Conservation (phyloP, 305 asterid genomes). For the Striga hermonthica region DNA sequence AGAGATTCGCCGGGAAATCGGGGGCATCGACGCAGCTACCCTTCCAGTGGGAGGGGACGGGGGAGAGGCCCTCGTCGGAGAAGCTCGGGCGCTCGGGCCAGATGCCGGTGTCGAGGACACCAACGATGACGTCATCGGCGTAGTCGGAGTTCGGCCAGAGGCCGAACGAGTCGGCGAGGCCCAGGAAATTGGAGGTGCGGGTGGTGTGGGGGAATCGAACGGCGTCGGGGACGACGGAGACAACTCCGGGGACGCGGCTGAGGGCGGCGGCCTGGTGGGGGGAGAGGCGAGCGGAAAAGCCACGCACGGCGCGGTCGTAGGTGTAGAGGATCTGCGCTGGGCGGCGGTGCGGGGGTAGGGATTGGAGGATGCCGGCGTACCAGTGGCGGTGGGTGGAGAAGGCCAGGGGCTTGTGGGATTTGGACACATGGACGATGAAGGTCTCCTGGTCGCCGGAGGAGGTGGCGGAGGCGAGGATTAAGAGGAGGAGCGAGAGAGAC, state of each 20-base stretch:
- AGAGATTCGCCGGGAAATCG: conserved; percentile 53
- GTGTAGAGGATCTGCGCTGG: conserved; percentile 62
- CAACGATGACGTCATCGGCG: conserved; percentile 84
- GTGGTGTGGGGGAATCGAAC: conserved; percentile 75
- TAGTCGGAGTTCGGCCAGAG: conserved; percentile 87
- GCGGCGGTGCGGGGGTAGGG: conserved; percentile 53
- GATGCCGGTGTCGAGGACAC: conserved; percentile 86
- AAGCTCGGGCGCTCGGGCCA: conserved; percentile 90
- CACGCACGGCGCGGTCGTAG: conserved; percentile 54
- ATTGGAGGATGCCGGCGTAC: conserved; percentile 59
- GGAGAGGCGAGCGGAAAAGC: conserved; percentile 75
- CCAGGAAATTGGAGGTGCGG: conserved; percentile 67
- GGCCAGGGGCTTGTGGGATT: conserved; percentile 52
- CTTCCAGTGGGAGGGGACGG: conserved; percentile 68
- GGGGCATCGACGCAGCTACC: conserved; percentile 64
- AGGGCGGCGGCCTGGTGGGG: conserved; percentile 50
- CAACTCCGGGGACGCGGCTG: conserved; percentile 47
- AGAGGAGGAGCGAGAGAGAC: conserved; percentile 34
- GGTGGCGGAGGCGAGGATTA: conserved; percentile 33
- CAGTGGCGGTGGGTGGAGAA: conserved; percentile 71
- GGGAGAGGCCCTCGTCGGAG: conserved; percentile 62
- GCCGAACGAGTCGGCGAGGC: conserved; percentile 62
- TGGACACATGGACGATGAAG: conserved; percentile 72
- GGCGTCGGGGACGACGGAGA: conserved; percentile 66
- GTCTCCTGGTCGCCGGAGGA: conserved; percentile 49